Base-by-base conservation (phyloP, 108 stramenopile species). In the Heterococcus sp. region DNA sequence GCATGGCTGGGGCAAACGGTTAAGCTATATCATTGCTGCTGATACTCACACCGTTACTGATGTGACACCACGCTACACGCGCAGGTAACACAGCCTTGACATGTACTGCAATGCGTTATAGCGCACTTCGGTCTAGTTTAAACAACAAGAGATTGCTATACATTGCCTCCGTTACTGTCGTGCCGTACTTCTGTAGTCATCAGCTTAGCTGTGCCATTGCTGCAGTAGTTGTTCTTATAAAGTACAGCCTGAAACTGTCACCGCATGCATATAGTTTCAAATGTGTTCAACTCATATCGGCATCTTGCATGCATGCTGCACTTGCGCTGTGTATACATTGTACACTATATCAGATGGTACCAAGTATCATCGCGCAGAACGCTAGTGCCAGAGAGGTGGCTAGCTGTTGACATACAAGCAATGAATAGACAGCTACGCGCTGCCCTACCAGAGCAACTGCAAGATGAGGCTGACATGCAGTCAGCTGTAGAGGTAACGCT, bases 1-100 rank as follows among this genome's bases (percentile, higher is more conserved):
- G 89, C 69, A 86, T 40, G 98, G 96, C 21, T 98, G 97, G 97
- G 95, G 94, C 3, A 98, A 99, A 81, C 87, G 95, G 37, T 87
- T 94, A 34, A 87, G 84, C 67, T 92, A 91, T 63, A 87, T 89
- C 33, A 73, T 98, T 67, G 92, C 91, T 2, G 74, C 77, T 75
- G 71, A 92, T 85, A 65, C 73, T 26, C 89, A 93, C 87, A 86
- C 89, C 35, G 90, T 95, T 0, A 88, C 91, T 31, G 97, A 98
- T 82, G 95, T 97, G 28, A 94, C 96, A 3, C 90, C 46, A 21
- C 46, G 46, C 14, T 58, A 58, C 46, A 58, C 46, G 46, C 46
- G 46, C 46, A 58, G 46, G 46, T 58, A 58, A 14, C n/a, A n/a
- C n/a, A n/a, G n/a, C n/a, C n/a, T n/a, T n/a, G n/a, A n/a, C n/a